Conservation (phyloP, 495 filamentous ascomycete species). For the Antarctomyces pellizariae region DNA sequence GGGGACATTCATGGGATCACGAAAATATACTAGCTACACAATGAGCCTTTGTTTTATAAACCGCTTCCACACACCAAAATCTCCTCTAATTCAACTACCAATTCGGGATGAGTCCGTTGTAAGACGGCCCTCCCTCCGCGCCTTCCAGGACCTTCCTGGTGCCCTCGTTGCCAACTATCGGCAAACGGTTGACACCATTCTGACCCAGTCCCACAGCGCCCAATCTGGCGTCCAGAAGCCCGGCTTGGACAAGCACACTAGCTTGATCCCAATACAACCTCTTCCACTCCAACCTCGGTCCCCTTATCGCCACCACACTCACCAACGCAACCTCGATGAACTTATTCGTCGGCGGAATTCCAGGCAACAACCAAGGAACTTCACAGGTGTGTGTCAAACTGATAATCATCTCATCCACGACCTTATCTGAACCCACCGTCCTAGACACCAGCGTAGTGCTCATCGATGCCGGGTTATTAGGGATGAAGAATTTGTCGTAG, state of each 20-base stretch:
- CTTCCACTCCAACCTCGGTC: slow-evolving; percentile 54
- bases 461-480: slow-evolving; percentile 41
- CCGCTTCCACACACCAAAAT: too few species aligned
- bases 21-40: too few species aligned
- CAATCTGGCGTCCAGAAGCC: slow-evolving; percentile 23
- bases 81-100: too few species aligned
- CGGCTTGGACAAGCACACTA: slow-evolving; percentile 52
- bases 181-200: not conserved
- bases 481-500: slow-evolving; percentile 54
- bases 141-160: too few species aligned
- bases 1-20: too few species aligned
- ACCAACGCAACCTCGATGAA: slow-evolving; percentile 49
- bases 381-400: slow-evolving; percentile 46
- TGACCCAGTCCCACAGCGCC: not conserved
- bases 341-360: slow-evolving; percentile 44
- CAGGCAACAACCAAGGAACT: slow-evolving; percentile 67
- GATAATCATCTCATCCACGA: slow-evolving; percentile 33
- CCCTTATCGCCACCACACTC: slow-evolving; percentile 50
- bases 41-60: too few species aligned
- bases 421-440: slow-evolving; percentile 32
- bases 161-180: not conserved
- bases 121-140: too few species aligned
- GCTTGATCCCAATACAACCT: slow-evolving; percentile 82
- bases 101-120: too few species aligned
- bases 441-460: slow-evolving; percentile 46